These are phyloP conservation scores for Chlorella vulgaris DNA, from an alignment of 139 green algal species.

Conservation along the genomic window DNA sequence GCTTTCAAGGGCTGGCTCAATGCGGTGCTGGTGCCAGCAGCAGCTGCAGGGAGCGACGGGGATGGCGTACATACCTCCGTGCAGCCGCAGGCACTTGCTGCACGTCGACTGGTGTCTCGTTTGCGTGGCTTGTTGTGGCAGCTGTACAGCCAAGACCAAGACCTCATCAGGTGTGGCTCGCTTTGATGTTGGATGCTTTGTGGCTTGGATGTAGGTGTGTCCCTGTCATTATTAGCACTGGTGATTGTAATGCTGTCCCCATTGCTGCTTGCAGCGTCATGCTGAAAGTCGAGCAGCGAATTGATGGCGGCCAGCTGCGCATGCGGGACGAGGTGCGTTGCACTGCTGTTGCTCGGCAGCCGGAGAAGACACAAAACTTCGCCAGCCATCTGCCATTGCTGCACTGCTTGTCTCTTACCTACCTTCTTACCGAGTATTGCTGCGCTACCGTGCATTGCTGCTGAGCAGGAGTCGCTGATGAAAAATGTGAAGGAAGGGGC, in stretches of 20 bases:
- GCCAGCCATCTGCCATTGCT: not conserved
- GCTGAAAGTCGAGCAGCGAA: slow-evolving; percentile 61
- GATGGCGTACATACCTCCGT: not conserved
- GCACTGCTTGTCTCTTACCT: not conserved
- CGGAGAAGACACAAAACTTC: no score
- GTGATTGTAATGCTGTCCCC: not conserved
- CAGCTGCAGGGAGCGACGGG: not conserved
- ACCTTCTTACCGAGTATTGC: no score
- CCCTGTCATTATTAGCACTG: no score
- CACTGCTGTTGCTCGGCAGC: no score
- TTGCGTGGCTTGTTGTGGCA: slow-evolving; percentile 44
- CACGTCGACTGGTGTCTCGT: slow-evolving; percentile 27
- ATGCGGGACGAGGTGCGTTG: slow-evolving; percentile 60
- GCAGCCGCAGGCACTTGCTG: slow-evolving; percentile 7
- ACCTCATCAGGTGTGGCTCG: slow-evolving; percentile 29
- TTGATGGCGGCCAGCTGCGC: slow-evolving; percentile 58
- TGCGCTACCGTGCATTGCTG: not conserved
- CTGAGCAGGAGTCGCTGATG: slow-evolving; percentile 45
- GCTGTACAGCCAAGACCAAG: slow-evolving; percentile 47
- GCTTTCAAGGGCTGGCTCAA: slow-evolving; percentile 76
- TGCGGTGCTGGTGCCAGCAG: slow-evolving; percentile 47
- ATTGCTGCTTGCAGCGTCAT: slow-evolving; percentile 37
- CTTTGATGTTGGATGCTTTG: not conserved
- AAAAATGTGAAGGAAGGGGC: slow-evolving; percentile 53
- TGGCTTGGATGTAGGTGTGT: not conserved